Evolutionary conservation across 768 basidiomycete genomes (phyloP).

Genomic region (Leccinellum rugosiceps): DNA sequence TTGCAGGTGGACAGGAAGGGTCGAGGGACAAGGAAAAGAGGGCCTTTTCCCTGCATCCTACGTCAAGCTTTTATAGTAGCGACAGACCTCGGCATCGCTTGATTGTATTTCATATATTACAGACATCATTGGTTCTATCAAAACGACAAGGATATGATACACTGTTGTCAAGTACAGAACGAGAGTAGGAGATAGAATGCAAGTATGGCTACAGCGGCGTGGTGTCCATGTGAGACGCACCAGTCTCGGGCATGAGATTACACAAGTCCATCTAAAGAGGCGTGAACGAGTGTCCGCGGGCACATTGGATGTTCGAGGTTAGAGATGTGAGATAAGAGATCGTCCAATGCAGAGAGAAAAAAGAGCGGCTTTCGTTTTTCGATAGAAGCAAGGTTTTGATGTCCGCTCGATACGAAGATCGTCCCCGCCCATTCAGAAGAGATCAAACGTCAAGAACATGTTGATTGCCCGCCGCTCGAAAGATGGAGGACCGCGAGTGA

Average conservation of each 20-base stretch:
- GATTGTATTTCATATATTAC: slow-evolving; percentile 3
- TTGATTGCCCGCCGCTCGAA: slow-evolving; percentile 32
- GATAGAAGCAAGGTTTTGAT: slow-evolving; percentile 22
- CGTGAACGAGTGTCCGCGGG: slow-evolving; percentile 21
- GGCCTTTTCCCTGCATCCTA: slow-evolving; percentile 70
- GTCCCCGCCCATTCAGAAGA: slow-evolving; percentile 5
- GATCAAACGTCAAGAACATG: slow-evolving; percentile 28
- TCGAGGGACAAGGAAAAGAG: slow-evolving; percentile 53
- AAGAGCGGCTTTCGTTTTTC: slow-evolving; percentile 10
- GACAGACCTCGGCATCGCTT: not conserved
- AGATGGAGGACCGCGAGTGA: slow-evolving; percentile 43
- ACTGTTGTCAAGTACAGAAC: slow-evolving; percentile 28
- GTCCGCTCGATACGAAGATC: slow-evolving; percentile 16
- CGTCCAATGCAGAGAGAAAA: slow-evolving; percentile 14
- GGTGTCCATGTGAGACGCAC: slow-evolving; percentile 25
- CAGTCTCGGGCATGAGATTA: slow-evolving; percentile 6
- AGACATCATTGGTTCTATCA: slow-evolving; percentile 18
- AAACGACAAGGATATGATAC: slow-evolving; percentile 28
- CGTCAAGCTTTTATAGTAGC: slow-evolving; percentile 60
- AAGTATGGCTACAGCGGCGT: slow-evolving; percentile 26
- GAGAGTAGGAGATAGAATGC: slow-evolving; percentile 29
- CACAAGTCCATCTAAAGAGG: not conserved
- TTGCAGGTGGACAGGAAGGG: slow-evolving; percentile 65
- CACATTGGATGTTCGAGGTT: slow-evolving; percentile 16
- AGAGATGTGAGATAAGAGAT: slow-evolving; percentile 26